Conservation (phyloP, 2,329 filamentous ascomycete genomes). For the Onygenales sp. region DNA sequence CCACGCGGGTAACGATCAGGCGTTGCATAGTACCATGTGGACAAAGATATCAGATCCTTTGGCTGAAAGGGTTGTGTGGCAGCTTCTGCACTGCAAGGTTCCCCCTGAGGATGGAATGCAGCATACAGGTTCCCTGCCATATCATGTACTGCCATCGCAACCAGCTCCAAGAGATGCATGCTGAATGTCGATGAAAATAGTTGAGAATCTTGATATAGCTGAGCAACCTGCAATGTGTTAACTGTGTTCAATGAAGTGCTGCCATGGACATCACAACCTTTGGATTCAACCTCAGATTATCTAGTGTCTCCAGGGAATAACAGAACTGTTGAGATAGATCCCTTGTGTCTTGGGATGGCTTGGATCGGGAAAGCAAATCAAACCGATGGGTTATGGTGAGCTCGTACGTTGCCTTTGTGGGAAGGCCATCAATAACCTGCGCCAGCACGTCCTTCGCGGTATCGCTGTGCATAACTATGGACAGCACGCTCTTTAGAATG, state of each 20-base stretch:
- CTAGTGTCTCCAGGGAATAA: neutral
- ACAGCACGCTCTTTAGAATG: neutral
- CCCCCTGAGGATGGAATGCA: neutral
- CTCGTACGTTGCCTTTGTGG: neutral
- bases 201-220: neutral
- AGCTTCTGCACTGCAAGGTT: neutral
- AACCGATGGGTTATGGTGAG: neutral
- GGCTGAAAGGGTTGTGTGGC: neutral
- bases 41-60: neutral
- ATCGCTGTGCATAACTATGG: neutral
- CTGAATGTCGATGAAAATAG: neutral
- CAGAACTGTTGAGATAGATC: neutral
- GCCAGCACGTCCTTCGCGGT: neutral
- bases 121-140: constrained; percentile 1
- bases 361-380: neutral
- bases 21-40: neutral
- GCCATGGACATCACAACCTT: neutral
- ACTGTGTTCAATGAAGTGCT: neutral
- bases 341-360: neutral
- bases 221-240: constrained; percentile 1
- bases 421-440: constrained; percentile 3
- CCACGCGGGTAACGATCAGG: neutral
- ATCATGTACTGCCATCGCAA: constrained; percentile 1
- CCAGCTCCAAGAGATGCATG: constrained; percentile 5
- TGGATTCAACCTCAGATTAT: neutral